Evolutionary conservation across 2,329 filamentous ascomycete species (phyloP).

Genomic region (Paecilomyces variotii): DNA sequence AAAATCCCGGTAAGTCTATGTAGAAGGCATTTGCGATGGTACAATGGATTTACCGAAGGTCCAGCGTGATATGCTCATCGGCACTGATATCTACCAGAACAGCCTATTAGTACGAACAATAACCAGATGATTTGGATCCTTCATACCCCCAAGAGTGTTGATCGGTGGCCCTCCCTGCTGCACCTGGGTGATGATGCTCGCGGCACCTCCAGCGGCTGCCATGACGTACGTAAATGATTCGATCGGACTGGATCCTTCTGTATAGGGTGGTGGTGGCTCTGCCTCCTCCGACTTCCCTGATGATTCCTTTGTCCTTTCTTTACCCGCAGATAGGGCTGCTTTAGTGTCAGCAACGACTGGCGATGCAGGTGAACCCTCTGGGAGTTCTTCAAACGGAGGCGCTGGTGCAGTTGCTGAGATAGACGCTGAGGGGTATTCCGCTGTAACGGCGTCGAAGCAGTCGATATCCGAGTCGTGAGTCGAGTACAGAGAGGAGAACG

Average conservation of each 20-base stretch:
- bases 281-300: constrained; percentile 71
- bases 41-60: constrained; percentile 65
- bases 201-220: constrained; percentile 91
- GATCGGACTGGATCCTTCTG: constrained; percentile 85
- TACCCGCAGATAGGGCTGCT: constrained; percentile 61
- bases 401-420: constrained; percentile 45
- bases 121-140: not conserved
- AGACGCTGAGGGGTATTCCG: constrained; percentile 40
- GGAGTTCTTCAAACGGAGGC: constrained; percentile 43
- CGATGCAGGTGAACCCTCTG: constrained; percentile 36
- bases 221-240: constrained; percentile 92
- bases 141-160: constrained; percentile 75
- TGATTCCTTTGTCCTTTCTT: constrained; percentile 68
- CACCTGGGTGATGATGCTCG: constrained; percentile 99
- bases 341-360: constrained; percentile 67
- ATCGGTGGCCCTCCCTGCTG: constrained; percentile 83
- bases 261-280: constrained; percentile 93
- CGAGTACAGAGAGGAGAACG: constrained; percentile 58
- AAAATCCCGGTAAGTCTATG: constrained; percentile 3
- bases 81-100: constrained; percentile 59
- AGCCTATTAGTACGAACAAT: constrained; percentile 1
- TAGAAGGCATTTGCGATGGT: not conserved
- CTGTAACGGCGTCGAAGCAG: constrained; percentile 33
- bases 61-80: constrained; percentile 91
- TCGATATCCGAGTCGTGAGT: constrained; percentile 33